Conservation (phyloP, 805 yeast species). For the Kodamaea hsintzibuensis region DNA sequence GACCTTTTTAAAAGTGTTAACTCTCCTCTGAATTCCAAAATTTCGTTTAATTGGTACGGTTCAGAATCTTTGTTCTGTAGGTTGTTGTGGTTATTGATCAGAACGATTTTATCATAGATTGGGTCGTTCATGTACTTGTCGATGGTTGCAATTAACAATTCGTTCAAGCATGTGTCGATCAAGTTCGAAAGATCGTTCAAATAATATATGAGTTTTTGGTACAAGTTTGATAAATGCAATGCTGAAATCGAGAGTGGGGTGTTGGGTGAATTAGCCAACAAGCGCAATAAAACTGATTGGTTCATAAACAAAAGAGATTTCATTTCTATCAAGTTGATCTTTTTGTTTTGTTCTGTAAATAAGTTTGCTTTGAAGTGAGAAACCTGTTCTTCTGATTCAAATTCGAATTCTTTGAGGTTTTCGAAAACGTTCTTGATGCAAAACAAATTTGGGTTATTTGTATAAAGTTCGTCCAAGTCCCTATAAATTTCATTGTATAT, state of each 20-base stretch:
- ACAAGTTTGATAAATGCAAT: constrained; percentile 39
- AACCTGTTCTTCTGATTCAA: constrained; percentile 4
- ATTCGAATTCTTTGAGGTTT: constrained; percentile 2
- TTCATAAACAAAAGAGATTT: constrained; percentile 37
- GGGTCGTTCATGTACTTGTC: constrained; percentile 40
- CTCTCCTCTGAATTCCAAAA: constrained; percentile 49
- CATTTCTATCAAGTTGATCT: constrained; percentile 25
- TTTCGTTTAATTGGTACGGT: constrained; percentile 19
- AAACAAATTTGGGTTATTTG: constrained; percentile 12
- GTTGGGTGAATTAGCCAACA: constrained; percentile 35
- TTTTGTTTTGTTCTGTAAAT: constrained; percentile 2
- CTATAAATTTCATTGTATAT: constrained; percentile 49
- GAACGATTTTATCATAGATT: constrained; percentile 25
- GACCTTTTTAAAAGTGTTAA: constrained; percentile 50
- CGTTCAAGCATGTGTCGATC: constrained; percentile 12
- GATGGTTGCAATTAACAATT: constrained; percentile 32
- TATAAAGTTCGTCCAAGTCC: constrained; percentile 17
- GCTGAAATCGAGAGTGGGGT: constrained; percentile 43
- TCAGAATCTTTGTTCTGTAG: constrained; percentile 13
- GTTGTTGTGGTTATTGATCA: constrained; percentile 15
- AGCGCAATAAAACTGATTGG: constrained; percentile 36
- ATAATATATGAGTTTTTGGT: constrained; percentile 38
- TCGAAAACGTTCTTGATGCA: constrained; percentile 4
- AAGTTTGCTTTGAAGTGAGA: constrained; percentile 4
- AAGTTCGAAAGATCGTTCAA: constrained; percentile 33